A percentile compares a stretch with the other conserved stretches of the same genome.
These are phyloP conservation scores for Mrakiaceae sp. DNA, from an alignment of 1,284 basidiomycete genomes.

Conservation along the genomic window DNA sequence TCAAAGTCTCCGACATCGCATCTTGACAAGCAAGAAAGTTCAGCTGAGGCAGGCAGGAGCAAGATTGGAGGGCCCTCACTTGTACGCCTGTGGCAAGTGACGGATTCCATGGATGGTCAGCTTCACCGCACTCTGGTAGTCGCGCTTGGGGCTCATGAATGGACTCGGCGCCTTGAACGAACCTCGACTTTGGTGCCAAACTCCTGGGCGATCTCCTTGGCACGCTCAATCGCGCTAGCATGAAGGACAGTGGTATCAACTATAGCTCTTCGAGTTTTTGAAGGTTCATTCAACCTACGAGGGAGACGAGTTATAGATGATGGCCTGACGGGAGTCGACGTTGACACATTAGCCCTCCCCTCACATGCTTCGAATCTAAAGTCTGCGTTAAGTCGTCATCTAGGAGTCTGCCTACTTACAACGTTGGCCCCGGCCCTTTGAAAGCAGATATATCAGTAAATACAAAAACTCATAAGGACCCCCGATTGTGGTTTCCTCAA, in stretches of 20 bases:
- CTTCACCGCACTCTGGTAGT: background rate
- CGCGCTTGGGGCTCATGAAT: background rate
- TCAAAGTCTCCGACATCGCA: constrained; percentile 14
- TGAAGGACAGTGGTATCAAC: too few species aligned
- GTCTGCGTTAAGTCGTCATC: too few species aligned
- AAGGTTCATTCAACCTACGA: background rate
- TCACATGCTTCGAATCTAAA: background rate
- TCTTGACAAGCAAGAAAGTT: background rate
- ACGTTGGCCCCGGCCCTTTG: constrained; percentile 12
- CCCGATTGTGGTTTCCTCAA: too few species aligned
- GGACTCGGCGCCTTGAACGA: too few species aligned
- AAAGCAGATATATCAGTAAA: too few species aligned
- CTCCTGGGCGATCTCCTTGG: constrained; percentile 13
- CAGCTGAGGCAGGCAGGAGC: background rate
- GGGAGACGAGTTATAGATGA: constrained; percentile 17
- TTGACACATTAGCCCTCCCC: background rate
- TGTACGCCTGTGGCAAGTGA: background rate
- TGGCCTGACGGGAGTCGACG: constrained; percentile 2
- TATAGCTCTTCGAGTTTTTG: too few species aligned
- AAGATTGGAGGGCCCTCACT: background rate
- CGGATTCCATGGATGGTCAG: background rate
- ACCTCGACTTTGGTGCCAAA: constrained; percentile 13
- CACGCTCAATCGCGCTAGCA: constrained; percentile 3
- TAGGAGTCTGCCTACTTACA: background rate
- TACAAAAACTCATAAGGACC: too few species aligned